A percentile compares a stretch with the other conserved stretches of the same genome.
Conservation (phyloP, 805 yeast species). For the Yarrowia sp. region DNA sequence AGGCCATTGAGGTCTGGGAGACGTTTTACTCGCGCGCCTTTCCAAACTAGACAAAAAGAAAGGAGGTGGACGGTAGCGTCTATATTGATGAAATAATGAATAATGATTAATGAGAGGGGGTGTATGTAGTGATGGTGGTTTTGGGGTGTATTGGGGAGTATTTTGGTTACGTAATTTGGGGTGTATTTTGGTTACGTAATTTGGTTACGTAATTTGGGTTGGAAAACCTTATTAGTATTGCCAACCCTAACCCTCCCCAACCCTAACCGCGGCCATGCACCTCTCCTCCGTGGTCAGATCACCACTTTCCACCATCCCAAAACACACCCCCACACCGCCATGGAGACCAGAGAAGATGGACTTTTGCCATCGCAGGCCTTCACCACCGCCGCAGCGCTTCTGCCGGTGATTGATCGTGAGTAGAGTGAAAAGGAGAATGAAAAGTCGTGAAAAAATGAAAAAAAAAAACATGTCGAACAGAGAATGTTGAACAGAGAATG, state of each 20-base stretch:
- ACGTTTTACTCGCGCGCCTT: constrained; percentile 52
- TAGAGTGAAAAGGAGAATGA: neutral
- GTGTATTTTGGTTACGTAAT: too few relatives aligned
- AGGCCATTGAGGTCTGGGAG: constrained; percentile 51
- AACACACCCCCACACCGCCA: neutral
- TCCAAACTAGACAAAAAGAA: neutral
- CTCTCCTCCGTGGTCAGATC: neutral
- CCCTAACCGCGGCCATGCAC: constrained; percentile 22
- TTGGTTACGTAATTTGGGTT: too few relatives aligned
- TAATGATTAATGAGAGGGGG: constrained; percentile 13
- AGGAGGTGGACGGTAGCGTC: neutral
- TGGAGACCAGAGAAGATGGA: constrained; percentile 30
- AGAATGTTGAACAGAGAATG: too few relatives aligned
- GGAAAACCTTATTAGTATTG: neutral
- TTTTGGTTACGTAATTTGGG: too few relatives aligned
- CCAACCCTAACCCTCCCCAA: neutral
- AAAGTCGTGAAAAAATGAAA: neutral
- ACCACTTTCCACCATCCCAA: neutral
- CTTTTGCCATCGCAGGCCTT: constrained; percentile 44
- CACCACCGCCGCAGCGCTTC: constrained; percentile 46
- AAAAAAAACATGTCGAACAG: too few relatives aligned
- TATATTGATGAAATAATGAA: constrained; percentile 18
- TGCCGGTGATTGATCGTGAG: constrained; percentile 44
- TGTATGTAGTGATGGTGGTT: too few relatives aligned
- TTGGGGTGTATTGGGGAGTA: too few relatives aligned